Evolutionary conservation across 345 rosid species (phyloP), one percentile per base, ranked within the genome.

Genomic region (Carallia brachiata): DNA sequence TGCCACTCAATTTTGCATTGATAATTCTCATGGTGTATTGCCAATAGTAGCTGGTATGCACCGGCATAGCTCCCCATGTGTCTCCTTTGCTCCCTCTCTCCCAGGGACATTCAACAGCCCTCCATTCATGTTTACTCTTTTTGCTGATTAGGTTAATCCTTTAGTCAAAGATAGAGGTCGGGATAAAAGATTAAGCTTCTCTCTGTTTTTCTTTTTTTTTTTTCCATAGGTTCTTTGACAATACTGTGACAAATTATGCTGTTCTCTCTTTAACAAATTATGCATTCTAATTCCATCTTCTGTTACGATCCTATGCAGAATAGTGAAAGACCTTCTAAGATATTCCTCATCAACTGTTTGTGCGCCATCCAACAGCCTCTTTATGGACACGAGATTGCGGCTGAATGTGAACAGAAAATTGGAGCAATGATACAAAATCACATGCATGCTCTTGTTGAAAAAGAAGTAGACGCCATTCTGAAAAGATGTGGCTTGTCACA

Each of bases 341-440:
- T 95, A 56, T 95, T 95, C 89, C 96, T 95, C 70, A 81, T 95
- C 84, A 95, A 95, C 83, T 91, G 97, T 77, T 63, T 92, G 69
- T 87, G 88, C 65, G 89, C 97, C 48, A 89, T 95, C 80, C 97
- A 87, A 58, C 97, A 88, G 75, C 97, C 99, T 7, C 73, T 95
- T 64, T 79, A 80, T 6, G 77, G 90, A 73, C 89, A 86, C 13
- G 88, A 88, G 19, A 89, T 86, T 47, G 96, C 99, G 4, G 76
- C 89, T 31, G 89, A 84, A 67, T 95, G 89, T 36, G 92, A 78
- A 32, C 81, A 87, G 78, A 92, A 84, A 77, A 84, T 92, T 10
- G 88, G 87, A 56, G 74, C 73, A 27, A 86, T 92, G 92, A 87
- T 95, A 61, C 89, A 90, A 56, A 89, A 83, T 70, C 92, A 90